Base-by-base conservation (phyloP, 139 green algal species). In the Eudorina sp. region DNA sequence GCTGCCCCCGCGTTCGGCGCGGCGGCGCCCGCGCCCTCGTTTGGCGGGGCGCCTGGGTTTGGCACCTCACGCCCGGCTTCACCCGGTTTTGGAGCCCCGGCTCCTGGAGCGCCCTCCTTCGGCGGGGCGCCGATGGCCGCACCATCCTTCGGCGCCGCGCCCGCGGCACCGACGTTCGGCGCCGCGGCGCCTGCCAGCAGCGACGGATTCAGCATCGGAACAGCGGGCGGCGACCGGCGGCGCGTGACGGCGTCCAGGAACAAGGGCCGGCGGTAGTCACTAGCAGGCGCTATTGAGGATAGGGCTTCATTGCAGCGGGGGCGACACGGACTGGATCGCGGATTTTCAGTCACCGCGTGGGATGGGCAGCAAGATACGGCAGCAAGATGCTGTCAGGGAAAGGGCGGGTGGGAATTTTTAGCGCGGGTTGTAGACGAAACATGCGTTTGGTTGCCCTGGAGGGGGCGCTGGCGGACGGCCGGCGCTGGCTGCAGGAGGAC, bases 121-220 rank as follows among this genome's bases (percentile, higher is more conserved):
- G 82, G 82, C 19, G 66, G 21, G 36, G 46, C 68, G 23, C 46
- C 64, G 0, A 43, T 4, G 4, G 72, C 7, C 3, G 46, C 29
- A 2, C 46, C 74, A 4, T 11, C 45, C 13, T 83, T 83, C 13
- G 75, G 75, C 14, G 77, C 77, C 7, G 4, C 77, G 3, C 48
- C 21, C 27, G 82, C 31, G 6, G 64, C 31, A 0, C 64, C 82
- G 13, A 45, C 23, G 29, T 88, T 88, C 23, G 82, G 82, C 1
- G 82, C 46, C 0, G 19, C 60, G 0, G 43, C 62, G n/a, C 60
- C 64, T 3, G 64, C 46, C 0, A 66, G 34, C 34, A 46, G 34
- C 18, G 82, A 79, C 66, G 82, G 66, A 5, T 88, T 88, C 66
- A 88, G 43, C 48, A n/a, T 88, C 0, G 82, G 82, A 21, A 66